Conservation (phyloP, 2,329 filamentous ascomycete genomes). For the Fusarium oxysporum region DNA sequence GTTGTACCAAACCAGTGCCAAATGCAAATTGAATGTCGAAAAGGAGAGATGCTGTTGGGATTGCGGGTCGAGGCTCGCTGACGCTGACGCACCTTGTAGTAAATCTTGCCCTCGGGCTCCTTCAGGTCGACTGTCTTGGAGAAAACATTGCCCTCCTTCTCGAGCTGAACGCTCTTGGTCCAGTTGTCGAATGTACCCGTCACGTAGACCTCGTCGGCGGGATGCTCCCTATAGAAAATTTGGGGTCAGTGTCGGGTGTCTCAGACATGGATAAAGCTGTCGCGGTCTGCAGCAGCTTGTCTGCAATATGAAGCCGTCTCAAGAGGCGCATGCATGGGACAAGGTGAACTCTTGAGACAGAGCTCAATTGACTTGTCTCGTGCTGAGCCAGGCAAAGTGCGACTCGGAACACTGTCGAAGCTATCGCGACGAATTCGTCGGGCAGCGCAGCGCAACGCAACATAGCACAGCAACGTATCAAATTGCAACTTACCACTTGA, state of each 20-base stretch:
- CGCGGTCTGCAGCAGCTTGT: slow-evolving; percentile 12
- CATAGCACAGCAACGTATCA: background rate
- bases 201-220: slow-evolving; percentile 88
- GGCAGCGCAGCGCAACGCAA: slow-evolving; percentile 19
- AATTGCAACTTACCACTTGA: slow-evolving; percentile 71
- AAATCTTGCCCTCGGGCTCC: slow-evolving; percentile 76
- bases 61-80: slow-evolving; percentile 21
- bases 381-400: slow-evolving; percentile 13
- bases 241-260: slow-evolving; percentile 40
- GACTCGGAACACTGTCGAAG: slow-evolving; percentile 9
- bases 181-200: slow-evolving; percentile 97
- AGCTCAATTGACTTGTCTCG: slow-evolving; percentile 27
- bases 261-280: slow-evolving; percentile 34
- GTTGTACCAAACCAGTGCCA: slow-evolving; percentile 1
- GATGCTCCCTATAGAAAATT: slow-evolving; percentile 75
- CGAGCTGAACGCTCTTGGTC: slow-evolving; percentile 86
- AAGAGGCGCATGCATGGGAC: slow-evolving; percentile 1
- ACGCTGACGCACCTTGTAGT: slow-evolving; percentile 84
- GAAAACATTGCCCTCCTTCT: slow-evolving; percentile 79
- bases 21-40: slow-evolving; percentile 21
- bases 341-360: slow-evolving; percentile 16
- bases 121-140: slow-evolving; percentile 84
- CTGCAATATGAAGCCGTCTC: slow-evolving; percentile 20
- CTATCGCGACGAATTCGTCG: slow-evolving; percentile 12
- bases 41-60: slow-evolving; percentile 12